Evolutionary conservation across 352 stramenopile genomes (phyloP).

Genomic region (Globisporangium orthogonon): DNA sequence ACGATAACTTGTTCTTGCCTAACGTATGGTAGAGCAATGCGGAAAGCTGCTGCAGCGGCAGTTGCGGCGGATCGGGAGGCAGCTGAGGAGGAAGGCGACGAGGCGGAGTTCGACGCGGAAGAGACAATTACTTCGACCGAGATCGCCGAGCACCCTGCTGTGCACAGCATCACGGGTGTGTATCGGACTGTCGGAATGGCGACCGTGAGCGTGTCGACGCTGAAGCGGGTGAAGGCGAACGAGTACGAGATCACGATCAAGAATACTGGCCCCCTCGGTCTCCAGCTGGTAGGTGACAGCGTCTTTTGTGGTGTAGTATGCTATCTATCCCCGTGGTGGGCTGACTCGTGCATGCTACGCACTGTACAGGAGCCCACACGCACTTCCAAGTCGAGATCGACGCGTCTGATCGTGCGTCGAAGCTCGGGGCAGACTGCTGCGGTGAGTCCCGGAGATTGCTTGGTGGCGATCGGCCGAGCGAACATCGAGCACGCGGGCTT

Average conservation of each 20-base stretch:
- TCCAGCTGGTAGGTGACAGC: constrained; percentile 37
- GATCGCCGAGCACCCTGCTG: constrained; percentile 61
- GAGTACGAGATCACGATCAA: constrained; percentile 77
- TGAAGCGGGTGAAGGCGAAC: constrained; percentile 68
- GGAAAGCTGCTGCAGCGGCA: constrained; percentile 3
- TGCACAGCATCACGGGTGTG: constrained; percentile 79
- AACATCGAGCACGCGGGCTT: constrained; percentile 83
- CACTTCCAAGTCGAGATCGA: constrained; percentile 37
- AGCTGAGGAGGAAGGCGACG: constrained; percentile 37
- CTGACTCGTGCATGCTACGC: not conserved
- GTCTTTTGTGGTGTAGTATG: not conserved
- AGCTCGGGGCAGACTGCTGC: constrained; percentile 62
- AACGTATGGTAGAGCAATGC: not conserved
- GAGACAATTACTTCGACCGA: constrained; percentile 65
- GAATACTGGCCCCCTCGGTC: constrained; percentile 49
- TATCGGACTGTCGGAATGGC: constrained; percentile 75
- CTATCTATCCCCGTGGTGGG: not conserved
- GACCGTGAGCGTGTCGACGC: constrained; percentile 72
- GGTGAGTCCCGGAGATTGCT: constrained; percentile 75
- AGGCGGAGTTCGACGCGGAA: constrained; percentile 48
- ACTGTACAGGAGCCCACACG: constrained; percentile 27
- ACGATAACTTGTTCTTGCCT: not conserved
- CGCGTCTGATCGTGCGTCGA: constrained; percentile 68
- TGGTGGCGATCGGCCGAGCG: constrained; percentile 74
- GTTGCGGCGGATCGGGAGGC: constrained; percentile 21